Evolutionary conservation across 306 rosid species (phyloP), one percentile per base, ranked within the genome.

Genomic region (Canavalia gladiata): DNA sequence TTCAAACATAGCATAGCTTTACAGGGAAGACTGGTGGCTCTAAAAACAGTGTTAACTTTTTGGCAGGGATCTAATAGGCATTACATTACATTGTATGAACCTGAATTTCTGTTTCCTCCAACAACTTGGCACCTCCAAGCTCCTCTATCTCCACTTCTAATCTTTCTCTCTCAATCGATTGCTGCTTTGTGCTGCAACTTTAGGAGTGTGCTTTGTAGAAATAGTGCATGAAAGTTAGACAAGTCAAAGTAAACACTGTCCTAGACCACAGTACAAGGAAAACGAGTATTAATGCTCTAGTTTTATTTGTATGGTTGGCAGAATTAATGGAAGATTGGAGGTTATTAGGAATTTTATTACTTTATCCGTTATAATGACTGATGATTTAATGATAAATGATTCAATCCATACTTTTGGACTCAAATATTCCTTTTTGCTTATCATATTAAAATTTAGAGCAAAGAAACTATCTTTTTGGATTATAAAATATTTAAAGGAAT

Each of bases 61-160:
- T n/a, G n/a, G 5, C 50, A 35, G 58, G 7, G 10, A 70, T 59
- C 52, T n/a, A 62, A 35, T 0, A 43, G n/a, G 31, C 30, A 43
- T 43, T 75, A 68, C 55, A 10, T 29, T 29, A 60, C 2, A 45
- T 3, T 7, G 50, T 4, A 35, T 18, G 71, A 60, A 75, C 80
- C 80, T 60, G 80, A 75, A 33, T 33, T 25, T 18, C 6, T 30
- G 34, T 3, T 33, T 75, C 59, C 49, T 45, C 47, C 29, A 46
- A 64, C 70, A 75, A 60, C 6, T 60, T 60, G 59, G 46, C 60
- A 46, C 47, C 0, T 46, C 47, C 71, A 12, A 8, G 47, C 47
- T 75, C 6, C 65, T 67, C 13, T 45, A 31, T 74, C 71, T 57
- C 56, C 51, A 64, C 35, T 81, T 81, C 55, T 25, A 35, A 64